Conservation (phyloP, 2,329 filamentous ascomycete genomes). For the Mycosphaerella sp. region DNA sequence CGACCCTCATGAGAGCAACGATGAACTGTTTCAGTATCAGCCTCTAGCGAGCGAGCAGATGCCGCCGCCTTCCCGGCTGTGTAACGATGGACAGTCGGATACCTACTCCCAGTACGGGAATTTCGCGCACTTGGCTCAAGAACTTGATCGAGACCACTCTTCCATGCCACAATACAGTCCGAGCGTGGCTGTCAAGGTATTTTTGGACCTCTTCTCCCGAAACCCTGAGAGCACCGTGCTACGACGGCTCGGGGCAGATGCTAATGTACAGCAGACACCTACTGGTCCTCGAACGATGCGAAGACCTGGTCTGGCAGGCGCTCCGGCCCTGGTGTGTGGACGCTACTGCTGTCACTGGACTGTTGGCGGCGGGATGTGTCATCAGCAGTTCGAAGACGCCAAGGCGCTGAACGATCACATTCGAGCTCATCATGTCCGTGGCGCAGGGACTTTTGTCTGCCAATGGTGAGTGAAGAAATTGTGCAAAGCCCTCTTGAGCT, state of each 20-base stretch:
- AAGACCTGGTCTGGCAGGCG: conserved; percentile 25
- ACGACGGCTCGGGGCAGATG: neutral
- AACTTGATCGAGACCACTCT: neutral
- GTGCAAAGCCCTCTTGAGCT: too few species aligned
- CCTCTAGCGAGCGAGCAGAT: conserved; percentile 7
- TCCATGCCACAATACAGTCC: conserved; percentile 8
- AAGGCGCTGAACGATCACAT: conserved; percentile 53
- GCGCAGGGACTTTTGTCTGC: conserved; percentile 28
- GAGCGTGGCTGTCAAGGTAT: conserved; percentile 13
- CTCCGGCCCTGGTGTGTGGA: conserved; percentile 24
- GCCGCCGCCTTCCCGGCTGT: conserved; percentile 2
- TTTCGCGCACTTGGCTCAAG: conserved; percentile 5
- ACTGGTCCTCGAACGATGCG: conserved; percentile 19
- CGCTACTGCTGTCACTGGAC: conserved; percentile 29
- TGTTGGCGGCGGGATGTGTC: conserved; percentile 20
- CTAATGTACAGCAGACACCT: conserved; percentile 12
- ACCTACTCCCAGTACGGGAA: neutral
- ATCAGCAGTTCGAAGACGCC: conserved; percentile 38
- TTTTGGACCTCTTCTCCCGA: neutral
- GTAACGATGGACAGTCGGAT: neutral
- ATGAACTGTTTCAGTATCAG: conserved; percentile 3
- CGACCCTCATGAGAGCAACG: conserved; percentile 15
- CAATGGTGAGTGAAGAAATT: conserved; percentile 34
- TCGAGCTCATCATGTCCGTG: conserved; percentile 44
- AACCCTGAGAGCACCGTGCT: neutral